phyloP scores from a whole-genome alignment of 345 rosid species.

The Eucalyptus virginea region DNA sequence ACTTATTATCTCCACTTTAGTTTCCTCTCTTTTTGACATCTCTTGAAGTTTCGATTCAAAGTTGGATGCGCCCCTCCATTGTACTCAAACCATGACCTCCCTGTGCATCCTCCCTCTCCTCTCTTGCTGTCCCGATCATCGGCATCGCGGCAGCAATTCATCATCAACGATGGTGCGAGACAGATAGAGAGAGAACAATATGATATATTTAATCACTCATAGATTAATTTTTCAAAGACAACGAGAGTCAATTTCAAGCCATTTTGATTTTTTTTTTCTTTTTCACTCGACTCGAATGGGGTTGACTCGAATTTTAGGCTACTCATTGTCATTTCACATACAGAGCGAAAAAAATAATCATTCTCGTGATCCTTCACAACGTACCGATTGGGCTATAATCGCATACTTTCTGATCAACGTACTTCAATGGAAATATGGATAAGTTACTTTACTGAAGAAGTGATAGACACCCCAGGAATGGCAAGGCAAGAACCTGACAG shows the following conservation, averaged over 20 bases:
- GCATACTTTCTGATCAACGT: background rate
- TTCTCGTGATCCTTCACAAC: background rate
- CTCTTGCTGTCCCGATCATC: background rate
- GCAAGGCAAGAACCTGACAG: background rate
- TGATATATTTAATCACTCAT: background rate
- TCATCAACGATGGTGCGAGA: background rate
- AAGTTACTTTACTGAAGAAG: background rate
- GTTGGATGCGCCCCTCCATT: background rate
- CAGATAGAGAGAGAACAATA: background rate
- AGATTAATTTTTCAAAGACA: background rate
- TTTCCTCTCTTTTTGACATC: background rate
- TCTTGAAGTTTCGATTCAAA: background rate
- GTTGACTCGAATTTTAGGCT: background rate
- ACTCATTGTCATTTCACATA: background rate
- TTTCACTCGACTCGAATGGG: background rate
- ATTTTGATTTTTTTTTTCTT: background rate
- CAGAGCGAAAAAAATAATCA: background rate
- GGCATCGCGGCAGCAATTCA: fast-evolving
- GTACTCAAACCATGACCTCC: background rate
- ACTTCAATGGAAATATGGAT: background rate
- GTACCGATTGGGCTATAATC: background rate
- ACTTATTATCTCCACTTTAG: background rate
- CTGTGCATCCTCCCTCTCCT: background rate
- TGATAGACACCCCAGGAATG: background rate
- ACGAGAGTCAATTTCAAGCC: background rate